Base-by-base conservation (phyloP, 192 early-diverging fungal species). In the Geosiphon pyriformis region DNA sequence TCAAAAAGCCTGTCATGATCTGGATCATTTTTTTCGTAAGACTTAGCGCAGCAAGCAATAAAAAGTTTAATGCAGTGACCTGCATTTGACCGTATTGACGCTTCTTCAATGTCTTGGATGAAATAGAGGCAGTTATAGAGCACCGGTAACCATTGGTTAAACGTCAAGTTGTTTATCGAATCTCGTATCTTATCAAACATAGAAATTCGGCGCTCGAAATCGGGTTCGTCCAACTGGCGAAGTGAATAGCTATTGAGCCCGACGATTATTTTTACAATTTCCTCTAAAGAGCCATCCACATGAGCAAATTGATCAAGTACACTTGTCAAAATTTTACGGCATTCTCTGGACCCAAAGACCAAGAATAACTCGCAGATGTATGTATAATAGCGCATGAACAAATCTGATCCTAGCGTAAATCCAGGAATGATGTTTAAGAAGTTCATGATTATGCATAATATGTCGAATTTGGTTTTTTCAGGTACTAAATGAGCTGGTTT, bases 71-170 rank as follows among this genome's bases (percentile, higher is more conserved):
- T 55, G 3, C 85, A 88, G 73, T 84, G 85, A 0, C 90, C 76
- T 1, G 96, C 85, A 69, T 86, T 91, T 52, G 88, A 85, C 52
- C 96, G 85, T 35, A 95, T 88, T 0, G 94, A 88, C 72, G 91
- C 85, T 73, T 99, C 96, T 48, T 91, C 89, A 7, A 73, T 67
- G 62, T 95, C 93, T 48, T 90, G 89, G 47, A 94, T 82, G 65
- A 79, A 89, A 70, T 83, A 92, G 25, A 93, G 54, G 50, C 96
- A 83, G 69, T 95, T 96, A 72, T 95, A 84, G 2, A 99, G 77
- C 12, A 99, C 56, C 20, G 98, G 95, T 0, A 90, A 71, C 95
- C 96, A 98, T 48, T 94, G 88, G 8, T 73, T 68, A 18, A 82
- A 70, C 46, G 82, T 80, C n/a, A 96, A 76, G 7, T 74, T 69